A percentile compares a stretch with the other conserved stretches of the same genome.
These are phyloP conservation scores for Kwoniella mangroviensis DNA, from an alignment of 768 basidiomycete species.

Conservation along the genomic window DNA sequence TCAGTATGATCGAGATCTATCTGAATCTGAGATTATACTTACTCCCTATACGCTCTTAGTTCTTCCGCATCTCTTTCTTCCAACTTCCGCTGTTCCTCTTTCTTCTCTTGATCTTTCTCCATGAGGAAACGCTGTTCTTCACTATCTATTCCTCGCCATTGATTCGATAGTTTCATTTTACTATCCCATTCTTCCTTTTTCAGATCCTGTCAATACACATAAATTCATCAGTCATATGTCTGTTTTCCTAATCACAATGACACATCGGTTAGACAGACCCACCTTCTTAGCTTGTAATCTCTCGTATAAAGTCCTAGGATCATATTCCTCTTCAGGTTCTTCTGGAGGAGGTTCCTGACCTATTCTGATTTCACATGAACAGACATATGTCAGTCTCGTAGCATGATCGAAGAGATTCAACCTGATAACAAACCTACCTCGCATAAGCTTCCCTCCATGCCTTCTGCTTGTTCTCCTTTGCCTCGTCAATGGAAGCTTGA, in stretches of 20 bases:
- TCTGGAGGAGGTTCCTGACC: slow-evolving; percentile 59
- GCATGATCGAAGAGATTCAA: background rate
- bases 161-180: slow-evolving; percentile 60
- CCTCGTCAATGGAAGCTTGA: slow-evolving; percentile 56
- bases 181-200: slow-evolving; percentile 60
- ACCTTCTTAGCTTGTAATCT: slow-evolving; percentile 55
- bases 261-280: background rate
- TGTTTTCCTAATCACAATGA: no score
- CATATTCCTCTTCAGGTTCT: slow-evolving; percentile 47
- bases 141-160: slow-evolving; percentile 58
- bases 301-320: slow-evolving; percentile 56
- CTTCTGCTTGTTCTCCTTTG: slow-evolving; percentile 51
- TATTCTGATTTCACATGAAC: slow-evolving; percentile 38
- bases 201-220: slow-evolving; percentile 36
- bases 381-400: slow-evolving; percentile 7
- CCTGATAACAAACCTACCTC: slow-evolving; percentile 36
- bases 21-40: slow-evolving; percentile 14
- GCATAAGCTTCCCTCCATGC: slow-evolving; percentile 60
- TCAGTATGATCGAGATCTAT: no score
- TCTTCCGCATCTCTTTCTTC: slow-evolving; percentile 52
- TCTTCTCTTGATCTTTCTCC: slow-evolving; percentile 48
- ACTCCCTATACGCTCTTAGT: slow-evolving; percentile 55
- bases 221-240: background rate
- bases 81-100: slow-evolving; percentile 43
- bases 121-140: slow-evolving; percentile 59